Evolutionary conservation across 345 rosid species (phyloP).

Genomic region (Lepidium sativum): DNA sequence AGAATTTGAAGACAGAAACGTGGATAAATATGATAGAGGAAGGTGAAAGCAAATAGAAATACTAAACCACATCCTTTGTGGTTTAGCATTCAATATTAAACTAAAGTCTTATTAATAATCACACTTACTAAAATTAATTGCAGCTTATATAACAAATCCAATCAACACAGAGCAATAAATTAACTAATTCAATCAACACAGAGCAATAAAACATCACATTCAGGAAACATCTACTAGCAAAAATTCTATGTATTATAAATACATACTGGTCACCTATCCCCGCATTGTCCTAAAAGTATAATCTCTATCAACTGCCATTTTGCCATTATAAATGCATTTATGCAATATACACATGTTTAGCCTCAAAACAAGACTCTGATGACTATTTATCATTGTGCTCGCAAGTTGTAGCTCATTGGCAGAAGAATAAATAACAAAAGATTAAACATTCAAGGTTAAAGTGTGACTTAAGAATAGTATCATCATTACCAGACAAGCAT

Average conservation of each 20-base stretch:
- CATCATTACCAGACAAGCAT: background rate
- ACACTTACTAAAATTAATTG: too few relatives aligned
- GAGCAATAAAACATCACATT: background rate
- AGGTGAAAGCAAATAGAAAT: too few relatives aligned
- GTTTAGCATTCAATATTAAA: too few relatives aligned
- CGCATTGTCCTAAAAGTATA: background rate
- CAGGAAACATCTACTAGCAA: background rate
- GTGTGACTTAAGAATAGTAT: background rate
- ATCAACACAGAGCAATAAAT: too few relatives aligned
- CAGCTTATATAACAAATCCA: too few relatives aligned
- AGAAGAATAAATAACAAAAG: background rate
- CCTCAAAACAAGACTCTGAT: background rate
- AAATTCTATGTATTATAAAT: background rate
- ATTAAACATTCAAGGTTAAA: background rate
- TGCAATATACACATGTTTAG: background rate
- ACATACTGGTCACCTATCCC: background rate
- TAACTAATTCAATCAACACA: too few relatives aligned
- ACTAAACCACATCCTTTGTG: too few relatives aligned
- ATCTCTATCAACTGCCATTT: background rate
- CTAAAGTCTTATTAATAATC: too few relatives aligned
- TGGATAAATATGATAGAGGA: too few relatives aligned
- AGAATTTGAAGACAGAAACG: too few relatives aligned
- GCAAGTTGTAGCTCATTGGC: background rate
- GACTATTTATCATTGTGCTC: background rate
- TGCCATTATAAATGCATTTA: background rate